Conservation (phyloP, 2,329 filamentous ascomycete genomes). For the Alternaria longipes region DNA sequence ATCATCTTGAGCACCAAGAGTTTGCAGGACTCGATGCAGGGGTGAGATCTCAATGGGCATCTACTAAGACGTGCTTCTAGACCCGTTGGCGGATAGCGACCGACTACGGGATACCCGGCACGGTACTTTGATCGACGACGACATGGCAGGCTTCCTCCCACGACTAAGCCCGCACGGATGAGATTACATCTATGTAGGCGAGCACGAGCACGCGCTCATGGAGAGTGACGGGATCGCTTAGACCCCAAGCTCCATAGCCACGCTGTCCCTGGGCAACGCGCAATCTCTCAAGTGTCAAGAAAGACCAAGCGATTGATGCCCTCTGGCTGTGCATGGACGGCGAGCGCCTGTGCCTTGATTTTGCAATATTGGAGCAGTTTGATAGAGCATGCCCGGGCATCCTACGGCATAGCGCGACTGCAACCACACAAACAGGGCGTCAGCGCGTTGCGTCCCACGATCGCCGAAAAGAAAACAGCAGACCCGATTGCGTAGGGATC, state of each 20-base stretch:
- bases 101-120: constrained; percentile 42
- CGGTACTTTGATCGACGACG: constrained; percentile 26
- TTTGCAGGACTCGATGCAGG: constrained; percentile 26
- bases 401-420: background rate
- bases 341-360: constrained; percentile 1
- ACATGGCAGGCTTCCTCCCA: constrained; percentile 10
- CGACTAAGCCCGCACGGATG: constrained; percentile 2
- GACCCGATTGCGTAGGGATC: constrained; percentile 33
- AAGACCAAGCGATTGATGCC: constrained; percentile 1
- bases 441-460: constrained; percentile 16
- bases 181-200: constrained; percentile 6
- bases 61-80: constrained; percentile 22
- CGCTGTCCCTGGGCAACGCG: constrained; percentile 8
- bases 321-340: background rate
- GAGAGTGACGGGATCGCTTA: constrained; percentile 5
- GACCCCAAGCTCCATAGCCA: constrained; percentile 3
- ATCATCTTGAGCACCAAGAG: constrained; percentile 33
- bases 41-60: constrained; percentile 28
- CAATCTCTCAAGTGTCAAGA: background rate
- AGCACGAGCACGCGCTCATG: constrained; percentile 3
- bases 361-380: background rate
- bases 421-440: constrained; percentile 8
- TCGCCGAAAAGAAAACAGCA: constrained; percentile 19
- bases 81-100: constrained; percentile 32
- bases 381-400: no score